Percentiles rank a stretch among this genome's conserved stretches.
These are phyloP conservation scores for Pythium coloratum DNA, from an alignment of 352 stramenopile species.

Conservation along the genomic window DNA sequence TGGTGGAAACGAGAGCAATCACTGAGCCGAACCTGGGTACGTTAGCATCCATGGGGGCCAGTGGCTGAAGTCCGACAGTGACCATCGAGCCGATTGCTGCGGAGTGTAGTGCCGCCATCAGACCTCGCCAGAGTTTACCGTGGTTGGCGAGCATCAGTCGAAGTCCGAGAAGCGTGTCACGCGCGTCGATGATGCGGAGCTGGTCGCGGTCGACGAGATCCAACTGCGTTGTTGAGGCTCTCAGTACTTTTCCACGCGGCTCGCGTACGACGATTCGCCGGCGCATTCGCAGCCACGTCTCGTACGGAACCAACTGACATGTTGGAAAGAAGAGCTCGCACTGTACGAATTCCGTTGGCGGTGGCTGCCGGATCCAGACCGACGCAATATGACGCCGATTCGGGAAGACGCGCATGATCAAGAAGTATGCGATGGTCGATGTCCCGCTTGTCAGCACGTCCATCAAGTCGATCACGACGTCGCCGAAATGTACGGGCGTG, in stretches of 20 bases:
- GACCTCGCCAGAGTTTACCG: background rate
- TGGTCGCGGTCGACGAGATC: conserved; percentile 20
- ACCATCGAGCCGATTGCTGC: too few species aligned
- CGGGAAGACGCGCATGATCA: conserved; percentile 9
- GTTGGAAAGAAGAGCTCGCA: conserved; percentile 21
- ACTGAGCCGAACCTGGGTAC: background rate
- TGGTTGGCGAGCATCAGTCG: background rate
- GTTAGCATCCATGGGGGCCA: too few species aligned
- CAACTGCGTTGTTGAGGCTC: background rate
- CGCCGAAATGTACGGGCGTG: background rate
- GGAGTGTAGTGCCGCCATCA: too few species aligned
- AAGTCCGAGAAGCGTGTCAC: conserved; percentile 9
- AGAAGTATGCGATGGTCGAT: conserved; percentile 19
- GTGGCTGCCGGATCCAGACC: background rate
- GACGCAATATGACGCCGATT: conserved; percentile 11
- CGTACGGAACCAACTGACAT: conserved; percentile 15
- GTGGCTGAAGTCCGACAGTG: too few species aligned
- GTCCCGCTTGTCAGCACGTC: conserved; percentile 8
- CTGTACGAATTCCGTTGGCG: background rate
- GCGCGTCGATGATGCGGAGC: conserved; percentile 15
- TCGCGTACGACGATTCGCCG: background rate
- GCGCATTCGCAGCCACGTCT: background rate
- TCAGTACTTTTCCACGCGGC: background rate
- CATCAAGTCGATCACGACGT: background rate
- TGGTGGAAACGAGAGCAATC: background rate